These are phyloP conservation scores for Botryococcus braunii DNA, from an alignment of 163 green algal species.

Conservation along the genomic window DNA sequence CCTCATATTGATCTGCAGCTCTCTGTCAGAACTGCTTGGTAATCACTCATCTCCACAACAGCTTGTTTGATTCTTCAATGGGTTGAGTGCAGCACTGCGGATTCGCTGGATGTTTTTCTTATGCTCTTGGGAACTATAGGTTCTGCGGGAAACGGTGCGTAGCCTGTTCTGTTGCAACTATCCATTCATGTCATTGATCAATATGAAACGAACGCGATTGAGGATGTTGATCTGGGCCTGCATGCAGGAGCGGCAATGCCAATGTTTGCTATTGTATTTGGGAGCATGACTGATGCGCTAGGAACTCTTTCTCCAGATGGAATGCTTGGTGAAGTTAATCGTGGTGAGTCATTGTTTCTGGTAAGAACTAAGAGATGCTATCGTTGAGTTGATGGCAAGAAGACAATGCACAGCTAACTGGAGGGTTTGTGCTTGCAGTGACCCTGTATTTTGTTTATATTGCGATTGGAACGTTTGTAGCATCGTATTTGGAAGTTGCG, in stretches of 20 bases:
- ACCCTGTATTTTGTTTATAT: slow-evolving; percentile 40
- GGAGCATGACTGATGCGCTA: slow-evolving; percentile 9
- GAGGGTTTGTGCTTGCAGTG: too few species aligned
- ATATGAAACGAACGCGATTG: background rate
- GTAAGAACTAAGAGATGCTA: slow-evolving; percentile 24
- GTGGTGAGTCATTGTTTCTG: background rate
- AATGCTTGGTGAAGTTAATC: background rate
- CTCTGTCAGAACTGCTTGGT: too few species aligned
- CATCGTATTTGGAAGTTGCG: slow-evolving; percentile 25
- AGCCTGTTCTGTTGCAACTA: background rate
- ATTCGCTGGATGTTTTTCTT: too few species aligned
- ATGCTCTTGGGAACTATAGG: slow-evolving; percentile 1
- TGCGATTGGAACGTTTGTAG: slow-evolving; percentile 23
- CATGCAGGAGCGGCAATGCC: slow-evolving; percentile 37
- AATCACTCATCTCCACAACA: too few species aligned
- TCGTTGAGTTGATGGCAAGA: background rate
- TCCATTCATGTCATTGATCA: background rate
- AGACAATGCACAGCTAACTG: background rate
- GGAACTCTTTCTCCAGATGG: background rate
- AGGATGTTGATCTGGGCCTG: background rate
- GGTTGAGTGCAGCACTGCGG: too few species aligned
- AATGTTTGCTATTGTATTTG: slow-evolving; percentile 66
- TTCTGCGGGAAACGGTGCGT: slow-evolving; percentile 1
- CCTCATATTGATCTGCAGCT: too few species aligned
- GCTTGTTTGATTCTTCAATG: too few species aligned